These are phyloP conservation scores for Cryphonectria naterciae DNA, from an alignment of 2,329 filamentous ascomycete species.

Conservation along the genomic window DNA sequence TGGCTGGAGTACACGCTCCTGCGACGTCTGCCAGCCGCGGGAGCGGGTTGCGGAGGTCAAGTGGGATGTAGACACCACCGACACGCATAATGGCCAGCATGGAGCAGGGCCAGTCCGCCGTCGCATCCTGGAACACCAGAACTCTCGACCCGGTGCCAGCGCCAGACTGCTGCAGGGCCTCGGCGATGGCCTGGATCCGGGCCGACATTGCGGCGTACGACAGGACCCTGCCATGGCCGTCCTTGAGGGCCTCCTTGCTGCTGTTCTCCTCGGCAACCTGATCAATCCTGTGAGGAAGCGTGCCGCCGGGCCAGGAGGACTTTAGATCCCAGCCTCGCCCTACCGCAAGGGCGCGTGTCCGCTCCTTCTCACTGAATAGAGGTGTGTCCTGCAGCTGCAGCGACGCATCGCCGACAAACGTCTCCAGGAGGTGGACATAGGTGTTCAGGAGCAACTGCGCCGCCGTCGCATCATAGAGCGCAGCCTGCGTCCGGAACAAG, in stretches of 20 bases:
- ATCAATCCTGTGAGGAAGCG: conserved; percentile 40
- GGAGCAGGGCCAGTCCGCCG: conserved; percentile 40
- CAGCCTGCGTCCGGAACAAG: neutral
- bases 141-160: conserved; percentile 36
- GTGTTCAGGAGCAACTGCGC: conserved; percentile 20
- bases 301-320: conserved; percentile 38
- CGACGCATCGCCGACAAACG: conserved; percentile 29
- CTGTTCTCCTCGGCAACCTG: conserved; percentile 39
- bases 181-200: conserved; percentile 41
- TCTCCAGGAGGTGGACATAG: conserved; percentile 32
- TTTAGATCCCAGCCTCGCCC: neutral
- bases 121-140: conserved; percentile 45
- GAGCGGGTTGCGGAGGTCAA: conserved; percentile 42
- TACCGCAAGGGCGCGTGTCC: conserved; percentile 27
- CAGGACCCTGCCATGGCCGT: conserved; percentile 30
- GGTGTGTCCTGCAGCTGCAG: neutral
- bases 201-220: conserved; percentile 43
- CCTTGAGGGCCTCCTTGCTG: conserved; percentile 29
- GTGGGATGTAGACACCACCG: conserved; percentile 44
- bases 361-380: neutral
- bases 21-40: conserved; percentile 32
- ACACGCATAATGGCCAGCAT: conserved; percentile 46
- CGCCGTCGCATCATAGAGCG: conserved; percentile 11
- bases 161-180: conserved; percentile 33
- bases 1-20: conserved; percentile 36